Conservation (phyloP, 2,329 filamentous ascomycete genomes). For the Trichophaea hybrida region DNA sequence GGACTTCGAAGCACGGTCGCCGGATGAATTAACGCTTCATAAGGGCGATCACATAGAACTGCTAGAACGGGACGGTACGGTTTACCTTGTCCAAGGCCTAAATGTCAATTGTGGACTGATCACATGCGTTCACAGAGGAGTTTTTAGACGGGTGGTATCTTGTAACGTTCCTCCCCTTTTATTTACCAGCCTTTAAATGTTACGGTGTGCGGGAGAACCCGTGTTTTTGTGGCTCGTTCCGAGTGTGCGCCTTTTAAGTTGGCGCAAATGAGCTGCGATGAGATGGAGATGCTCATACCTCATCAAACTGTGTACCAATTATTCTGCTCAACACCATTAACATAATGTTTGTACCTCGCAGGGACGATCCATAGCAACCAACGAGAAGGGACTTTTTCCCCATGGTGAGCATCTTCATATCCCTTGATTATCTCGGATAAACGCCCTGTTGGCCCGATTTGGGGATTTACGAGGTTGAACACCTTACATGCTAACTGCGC, state of each 20-base stretch:
- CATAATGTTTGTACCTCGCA: constrained; percentile 5
- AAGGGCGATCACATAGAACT: constrained; percentile 76
- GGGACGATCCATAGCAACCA: constrained; percentile 57
- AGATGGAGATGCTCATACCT: not conserved
- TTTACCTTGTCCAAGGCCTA: not conserved
- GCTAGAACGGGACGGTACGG: constrained; percentile 52
- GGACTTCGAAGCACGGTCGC: constrained; percentile 80
- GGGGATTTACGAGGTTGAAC: not conserved
- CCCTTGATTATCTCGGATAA: constrained; percentile 6
- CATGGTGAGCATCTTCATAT: constrained; percentile 46
- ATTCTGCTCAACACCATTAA: not conserved
- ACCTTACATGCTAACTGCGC: too few species aligned
- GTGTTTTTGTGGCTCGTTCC: not conserved
- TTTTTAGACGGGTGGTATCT: constrained; percentile 81
- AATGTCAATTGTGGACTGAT: not conserved
- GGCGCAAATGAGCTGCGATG: not conserved
- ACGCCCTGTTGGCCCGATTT: not conserved
- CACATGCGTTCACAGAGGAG: constrained; percentile 43
- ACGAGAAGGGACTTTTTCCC: constrained; percentile 64
- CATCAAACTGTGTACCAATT: not conserved
- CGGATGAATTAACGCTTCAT: constrained; percentile 76
- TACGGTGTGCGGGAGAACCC: not conserved
- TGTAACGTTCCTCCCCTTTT: constrained; percentile 26
- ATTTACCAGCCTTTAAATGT: constrained; percentile 2
- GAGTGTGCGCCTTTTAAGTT: not conserved